These are phyloP conservation scores for Umbelopsis sp. DNA, from an alignment of 192 early-diverging fungal species.

Conservation along the genomic window DNA sequence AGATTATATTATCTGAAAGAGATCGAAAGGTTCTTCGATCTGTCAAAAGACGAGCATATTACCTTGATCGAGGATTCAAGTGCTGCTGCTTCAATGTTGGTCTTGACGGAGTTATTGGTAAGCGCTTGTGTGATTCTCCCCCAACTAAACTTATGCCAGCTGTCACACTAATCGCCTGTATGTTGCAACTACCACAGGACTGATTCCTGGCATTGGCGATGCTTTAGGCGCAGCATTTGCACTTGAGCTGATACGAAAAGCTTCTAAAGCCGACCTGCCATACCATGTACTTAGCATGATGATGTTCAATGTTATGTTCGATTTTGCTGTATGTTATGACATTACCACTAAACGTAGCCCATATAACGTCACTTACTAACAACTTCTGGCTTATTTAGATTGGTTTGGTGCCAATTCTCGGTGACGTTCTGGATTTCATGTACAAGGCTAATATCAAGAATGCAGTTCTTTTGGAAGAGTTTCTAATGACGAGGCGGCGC, in stretches of 20 bases:
- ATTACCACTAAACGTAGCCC: neutral
- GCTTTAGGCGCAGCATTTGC: constrained; percentile 42
- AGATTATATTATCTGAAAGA: constrained; percentile 30
- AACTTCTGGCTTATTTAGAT: constrained; percentile 29
- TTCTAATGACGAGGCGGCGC: constrained; percentile 35
- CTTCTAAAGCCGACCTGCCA: constrained; percentile 50
- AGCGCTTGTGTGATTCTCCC: neutral
- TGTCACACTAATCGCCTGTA: neutral
- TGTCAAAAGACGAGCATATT: constrained; percentile 49
- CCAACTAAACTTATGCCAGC: constrained; percentile 1
- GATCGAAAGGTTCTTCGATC: constrained; percentile 35
- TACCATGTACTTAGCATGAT: constrained; percentile 39
- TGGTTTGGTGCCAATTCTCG: constrained; percentile 52
- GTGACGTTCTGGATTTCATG: constrained; percentile 53
- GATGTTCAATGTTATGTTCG: constrained; percentile 51
- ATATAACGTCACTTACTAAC: neutral
- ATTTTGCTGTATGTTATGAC: constrained; percentile 49
- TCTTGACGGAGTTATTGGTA: constrained; percentile 52
- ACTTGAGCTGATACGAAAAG: constrained; percentile 42
- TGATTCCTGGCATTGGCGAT: constrained; percentile 57
- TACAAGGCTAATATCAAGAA: constrained; percentile 57
- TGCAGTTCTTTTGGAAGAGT: constrained; percentile 52
- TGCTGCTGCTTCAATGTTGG: constrained; percentile 48
- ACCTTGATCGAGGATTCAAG: constrained; percentile 48
- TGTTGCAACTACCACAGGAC: constrained; percentile 33